A percentile compares a stretch with the other conserved stretches of the same genome.
These are phyloP conservation scores for Talaromyces sp. DNA, from an alignment of 2,329 filamentous ascomycete species.

Conservation along the genomic window DNA sequence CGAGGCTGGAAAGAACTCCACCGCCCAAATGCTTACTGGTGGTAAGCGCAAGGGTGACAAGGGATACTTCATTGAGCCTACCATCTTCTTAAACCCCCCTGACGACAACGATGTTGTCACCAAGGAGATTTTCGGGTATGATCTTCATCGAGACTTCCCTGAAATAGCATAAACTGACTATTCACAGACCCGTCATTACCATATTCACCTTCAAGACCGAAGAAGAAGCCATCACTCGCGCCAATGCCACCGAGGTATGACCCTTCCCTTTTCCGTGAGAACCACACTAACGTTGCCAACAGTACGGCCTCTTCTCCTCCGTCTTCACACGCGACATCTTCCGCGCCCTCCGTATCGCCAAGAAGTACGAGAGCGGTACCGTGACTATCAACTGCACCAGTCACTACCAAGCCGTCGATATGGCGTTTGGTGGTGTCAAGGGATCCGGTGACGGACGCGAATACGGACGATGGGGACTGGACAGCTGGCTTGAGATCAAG, in stretches of 20 bases:
- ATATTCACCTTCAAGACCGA: conserved; percentile 47
- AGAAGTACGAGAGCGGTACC: conserved; percentile 19
- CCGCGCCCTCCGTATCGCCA: conserved; percentile 58
- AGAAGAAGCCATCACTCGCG: conserved; percentile 65
- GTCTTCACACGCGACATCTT: conserved; percentile 60
- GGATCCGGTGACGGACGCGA: conserved; percentile 19
- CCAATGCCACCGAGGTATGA: conserved; percentile 58
- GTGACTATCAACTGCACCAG: conserved; percentile 18
- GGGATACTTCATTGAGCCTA: conserved; percentile 82
- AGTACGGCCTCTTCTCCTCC: background rate
- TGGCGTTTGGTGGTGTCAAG: conserved; percentile 20
- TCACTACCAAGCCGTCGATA: conserved; percentile 8
- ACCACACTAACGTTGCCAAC: background rate
- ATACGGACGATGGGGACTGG: conserved; percentile 4
- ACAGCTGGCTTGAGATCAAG: background rate
- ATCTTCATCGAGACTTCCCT: conserved; percentile 23
- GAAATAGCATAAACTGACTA: conserved; percentile 55
- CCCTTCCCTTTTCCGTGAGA: background rate
- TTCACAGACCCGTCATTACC: conserved; percentile 1
- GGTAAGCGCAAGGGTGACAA: conserved; percentile 68
- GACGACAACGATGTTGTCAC: conserved; percentile 62
- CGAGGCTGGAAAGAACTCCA: conserved; percentile 60
- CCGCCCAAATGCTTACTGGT: conserved; percentile 61
- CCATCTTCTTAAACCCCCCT: conserved; percentile 46
- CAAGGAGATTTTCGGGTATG: conserved; percentile 73